Conservation (phyloP, 805 yeast species). For the Sugiyamaella smithiae region DNA sequence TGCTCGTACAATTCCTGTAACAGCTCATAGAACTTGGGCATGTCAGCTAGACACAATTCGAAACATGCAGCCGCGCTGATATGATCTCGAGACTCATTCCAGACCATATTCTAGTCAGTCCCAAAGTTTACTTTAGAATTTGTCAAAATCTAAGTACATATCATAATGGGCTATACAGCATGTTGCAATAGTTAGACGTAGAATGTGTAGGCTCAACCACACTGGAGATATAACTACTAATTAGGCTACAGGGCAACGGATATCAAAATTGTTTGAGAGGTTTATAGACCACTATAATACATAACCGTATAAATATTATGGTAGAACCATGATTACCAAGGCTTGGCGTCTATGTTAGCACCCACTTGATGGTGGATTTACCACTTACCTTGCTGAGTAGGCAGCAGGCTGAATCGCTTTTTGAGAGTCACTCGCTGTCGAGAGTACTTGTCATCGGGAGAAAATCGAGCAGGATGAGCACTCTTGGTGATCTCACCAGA, state of each 20-base stretch:
- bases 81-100: background rate
- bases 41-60: slow-evolving; percentile 1
- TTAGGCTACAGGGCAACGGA: too few relatives aligned
- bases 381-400: slow-evolving; percentile 60
- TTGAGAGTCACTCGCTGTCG: slow-evolving; percentile 98
- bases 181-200: too few relatives aligned
- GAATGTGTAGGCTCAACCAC: too few relatives aligned
- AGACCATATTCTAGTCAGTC: too few relatives aligned
- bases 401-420: slow-evolving; percentile 87
- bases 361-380: background rate
- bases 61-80: background rate
- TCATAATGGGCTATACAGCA: too few relatives aligned
- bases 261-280: too few relatives aligned
- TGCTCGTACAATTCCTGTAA: slow-evolving; percentile 2
- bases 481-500: slow-evolving; percentile 95
- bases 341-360: slow-evolving; percentile 18
- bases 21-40: slow-evolving; percentile 6
- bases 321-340: slow-evolving; percentile 21
- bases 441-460: slow-evolving; percentile 99
- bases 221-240: too few relatives aligned
- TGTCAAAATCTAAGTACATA: too few relatives aligned
- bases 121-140: too few relatives aligned
- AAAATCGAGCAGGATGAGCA: slow-evolving; percentile 99
- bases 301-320: too few relatives aligned
- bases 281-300: too few relatives aligned